Evolutionary conservation across 106 monocot species (phyloP), one percentile per base, ranked within the genome.

Genomic region (Ottelia alismoides): DNA sequence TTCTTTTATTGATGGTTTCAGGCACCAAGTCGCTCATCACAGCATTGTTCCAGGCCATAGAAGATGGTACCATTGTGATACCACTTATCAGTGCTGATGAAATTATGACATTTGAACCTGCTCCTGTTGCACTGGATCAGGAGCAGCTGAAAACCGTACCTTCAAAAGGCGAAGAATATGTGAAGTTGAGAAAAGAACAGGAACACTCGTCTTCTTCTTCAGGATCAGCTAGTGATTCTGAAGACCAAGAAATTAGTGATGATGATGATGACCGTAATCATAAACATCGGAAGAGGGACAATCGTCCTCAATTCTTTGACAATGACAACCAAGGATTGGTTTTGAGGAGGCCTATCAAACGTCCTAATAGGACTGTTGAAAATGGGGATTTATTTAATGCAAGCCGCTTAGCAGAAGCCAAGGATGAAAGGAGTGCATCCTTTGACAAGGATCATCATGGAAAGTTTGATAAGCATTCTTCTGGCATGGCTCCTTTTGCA

Each of bases 221-320:
- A 48, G 68, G 73, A 63, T 23, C 63, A 4, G 29, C 19, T n/a
- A 89, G 66, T 70, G 85, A 89, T 77, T 46, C 74, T 31, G 89
- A 79, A 58, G 96, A 89, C 25, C 67, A 61, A 30, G 85, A 85
- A 52, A 26, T 76, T 45, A 85, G 74, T 68, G 96, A 98, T 55
- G 92, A 87, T 63, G 82, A 76, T 45, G 75, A 87, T 66, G 96
- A 98, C 49, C 96, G 96, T 23, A 98, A 98, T 55, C 96, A 98
- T 67, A 98, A 98, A 53, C 96, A 98, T 67, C 85, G 89, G 11
- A 82, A 65, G 51, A 64, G 96, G 61, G 96, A 89, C 51, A 66
- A 72, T 58, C 67, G 68, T 17, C 56, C 68, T 30, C 55, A 58
- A 16, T 63, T 66, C 11, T 60, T 60, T 53, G 70, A 77, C n/a